Base-by-base conservation (phyloP, 495 filamentous ascomycete genomes). In the Thozetella sp. region DNA sequence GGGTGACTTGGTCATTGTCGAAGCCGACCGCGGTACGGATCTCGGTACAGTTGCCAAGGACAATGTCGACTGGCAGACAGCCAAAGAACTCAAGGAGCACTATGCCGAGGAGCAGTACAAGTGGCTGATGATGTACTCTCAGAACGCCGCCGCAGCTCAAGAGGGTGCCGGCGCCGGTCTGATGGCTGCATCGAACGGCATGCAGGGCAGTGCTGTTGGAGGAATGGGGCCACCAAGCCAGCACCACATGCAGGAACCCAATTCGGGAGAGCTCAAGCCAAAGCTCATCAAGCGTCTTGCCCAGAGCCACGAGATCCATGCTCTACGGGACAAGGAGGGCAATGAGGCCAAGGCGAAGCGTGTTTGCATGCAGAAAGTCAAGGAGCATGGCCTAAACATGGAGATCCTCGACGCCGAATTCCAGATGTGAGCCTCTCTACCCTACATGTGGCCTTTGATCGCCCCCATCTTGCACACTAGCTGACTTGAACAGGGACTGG, bases 321-420 rank as follows among this genome's bases (percentile, higher is more conserved):
- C 86, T 46, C 79, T 99, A 51, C 86, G 90, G 54, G 95, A 98
- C 54, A 99, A 99, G 70, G 95, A 99, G 76, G 95, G 93, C 25
- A 93, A 93, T 58, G 95, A 99, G 72, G 96, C 96, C 30, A 99
- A 98, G 68, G 95, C 95, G 15, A 97, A 97, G 77, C 87, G 95
- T 23, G 88, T 97, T 48, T 97, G 93, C 65, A 93, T 96, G 78
- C 90, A 94, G 65, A 99, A 99, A 72, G 96, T 97, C 37, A 88
- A 86, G 51, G 95, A 98, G 65, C 93, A 98, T 75, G 89, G 91
- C 45, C 83, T 99, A 12, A 91, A 93, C 58, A 97, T 99, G 95
- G 95, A 99, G 68, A 97, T 99, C 58, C 84, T 99, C 15, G 95
- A 99, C 74, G 95, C 95, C n/a, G 95, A 99, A 72, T 99, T 96